phyloP scores from a whole-genome alignment of 2,329 filamentous ascomycete species.

The Lasiodiplodia hormozganensis region DNA sequence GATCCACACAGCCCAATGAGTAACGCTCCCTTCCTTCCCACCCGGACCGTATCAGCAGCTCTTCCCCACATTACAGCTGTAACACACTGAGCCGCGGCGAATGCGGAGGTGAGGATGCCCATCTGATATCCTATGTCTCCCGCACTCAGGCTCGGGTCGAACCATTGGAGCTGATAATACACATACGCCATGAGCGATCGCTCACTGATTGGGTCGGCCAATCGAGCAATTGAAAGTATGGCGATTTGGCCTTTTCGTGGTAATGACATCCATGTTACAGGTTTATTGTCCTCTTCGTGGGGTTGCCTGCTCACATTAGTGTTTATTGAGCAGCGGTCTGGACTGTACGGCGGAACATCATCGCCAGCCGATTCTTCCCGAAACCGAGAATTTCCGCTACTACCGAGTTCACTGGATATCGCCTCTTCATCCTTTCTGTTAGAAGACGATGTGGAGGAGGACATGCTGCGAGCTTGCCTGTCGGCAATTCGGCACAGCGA shows the following conservation, averaged over 20 bases:
- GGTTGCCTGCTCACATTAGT: neutral
- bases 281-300: conserved; percentile 45
- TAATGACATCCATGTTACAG: conserved; percentile 73
- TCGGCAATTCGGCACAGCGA: too few species aligned
- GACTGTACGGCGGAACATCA: neutral
- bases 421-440: too few species aligned
- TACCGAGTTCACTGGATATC: too few species aligned
- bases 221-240: conserved; percentile 76
- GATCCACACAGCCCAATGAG: conserved; percentile 78
- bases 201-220: conserved; percentile 83
- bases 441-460: too few species aligned
- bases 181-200: conserved; percentile 70
- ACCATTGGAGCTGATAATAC: conserved; percentile 87
- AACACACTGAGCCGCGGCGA: conserved; percentile 81
- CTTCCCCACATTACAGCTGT: conserved; percentile 85
- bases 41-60: conserved; percentile 65
- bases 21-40: conserved; percentile 79
- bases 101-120: conserved; percentile 77
- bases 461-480: too few species aligned
- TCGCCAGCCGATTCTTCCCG: too few species aligned
- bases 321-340: neutral
- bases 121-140: conserved; percentile 76
- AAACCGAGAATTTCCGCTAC: too few species aligned
- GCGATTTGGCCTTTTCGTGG: conserved; percentile 79
- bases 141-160: conserved; percentile 65